phyloP scores from a whole-genome alignment of 169 alveolate genomes.

The Neospora caninum region DNA sequence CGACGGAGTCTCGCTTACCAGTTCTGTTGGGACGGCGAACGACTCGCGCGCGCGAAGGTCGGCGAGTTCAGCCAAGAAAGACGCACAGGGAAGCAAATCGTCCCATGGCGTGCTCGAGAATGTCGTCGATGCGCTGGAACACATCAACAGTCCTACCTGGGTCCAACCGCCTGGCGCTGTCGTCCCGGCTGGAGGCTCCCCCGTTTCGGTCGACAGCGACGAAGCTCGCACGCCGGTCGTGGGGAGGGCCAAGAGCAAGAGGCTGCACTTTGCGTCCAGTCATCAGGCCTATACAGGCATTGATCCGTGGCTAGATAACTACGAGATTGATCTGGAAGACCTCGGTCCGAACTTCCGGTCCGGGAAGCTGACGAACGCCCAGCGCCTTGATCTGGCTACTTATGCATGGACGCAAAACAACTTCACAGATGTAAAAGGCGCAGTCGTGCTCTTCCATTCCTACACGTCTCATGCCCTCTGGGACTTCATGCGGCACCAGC shows the following conservation, averaged over 20 bases:
- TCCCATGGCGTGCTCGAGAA: neutral
- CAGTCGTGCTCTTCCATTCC: slow-evolving; percentile 54
- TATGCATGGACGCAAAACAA: slow-evolving; percentile 42
- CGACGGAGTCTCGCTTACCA: neutral
- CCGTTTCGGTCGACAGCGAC: too few species aligned
- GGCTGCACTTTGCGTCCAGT: neutral
- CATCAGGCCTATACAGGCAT: slow-evolving; percentile 16
- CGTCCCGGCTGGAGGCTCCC: too few species aligned
- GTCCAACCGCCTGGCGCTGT: neutral
- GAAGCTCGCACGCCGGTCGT: neutral
- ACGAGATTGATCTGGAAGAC: neutral
- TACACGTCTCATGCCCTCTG: slow-evolving; percentile 57
- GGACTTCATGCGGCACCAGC: slow-evolving; percentile 63
- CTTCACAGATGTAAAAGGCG: slow-evolving; percentile 9
- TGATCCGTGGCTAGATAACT: neutral
- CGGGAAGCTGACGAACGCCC: slow-evolving; percentile 36
- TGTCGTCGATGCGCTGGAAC: neutral
- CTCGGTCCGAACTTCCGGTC: slow-evolving; percentile 53
- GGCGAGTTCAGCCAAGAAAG: neutral
- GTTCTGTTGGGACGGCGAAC: neutral
- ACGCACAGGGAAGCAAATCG: neutral
- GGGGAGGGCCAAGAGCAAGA: neutral
- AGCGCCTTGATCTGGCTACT: slow-evolving; percentile 34
- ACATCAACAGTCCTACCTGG: neutral
- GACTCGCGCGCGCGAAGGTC: neutral